A percentile compares a stretch with the other conserved stretches of the same genome.
Conservation (phyloP, 257 asterid species). For the Primulina huaijiensis region DNA sequence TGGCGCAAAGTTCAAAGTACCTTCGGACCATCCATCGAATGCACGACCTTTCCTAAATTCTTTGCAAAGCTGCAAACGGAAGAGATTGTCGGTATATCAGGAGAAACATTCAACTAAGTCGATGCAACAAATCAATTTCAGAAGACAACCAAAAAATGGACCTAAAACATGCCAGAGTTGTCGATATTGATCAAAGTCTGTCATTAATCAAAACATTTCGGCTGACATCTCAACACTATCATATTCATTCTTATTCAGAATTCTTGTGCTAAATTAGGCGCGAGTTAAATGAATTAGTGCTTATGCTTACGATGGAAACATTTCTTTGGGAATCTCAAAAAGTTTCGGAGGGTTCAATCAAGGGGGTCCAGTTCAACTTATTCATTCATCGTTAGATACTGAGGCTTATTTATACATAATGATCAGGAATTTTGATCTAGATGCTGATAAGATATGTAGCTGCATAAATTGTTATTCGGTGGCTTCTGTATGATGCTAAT, state of each 20-base stretch:
- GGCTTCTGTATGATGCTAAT: not conserved
- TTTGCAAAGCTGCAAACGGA: slow-evolving; percentile 57
- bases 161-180: not conserved
- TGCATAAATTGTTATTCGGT: not conserved
- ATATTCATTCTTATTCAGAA: not conserved
- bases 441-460: not conserved
- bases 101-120: slow-evolving; percentile 5
- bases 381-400: not conserved
- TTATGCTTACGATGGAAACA: not conserved
- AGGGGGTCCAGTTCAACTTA: not conserved
- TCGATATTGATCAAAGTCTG: not conserved
- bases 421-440: not conserved
- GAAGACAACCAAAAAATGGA: not conserved
- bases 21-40: slow-evolving; percentile 98
- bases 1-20: slow-evolving; percentile 73
- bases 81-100: slow-evolving; percentile 16
- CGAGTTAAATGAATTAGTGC: not conserved
- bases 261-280: not conserved
- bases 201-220: not conserved
- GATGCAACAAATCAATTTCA: not conserved
- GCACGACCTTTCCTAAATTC: slow-evolving; percentile 79
- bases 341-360: not conserved
- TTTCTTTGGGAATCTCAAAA: not conserved
- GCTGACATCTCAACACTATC: not conserved
- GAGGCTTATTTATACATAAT: not conserved